Conservation (phyloP, 148 eudicot species). For the Fallopia convolvulus region DNA sequence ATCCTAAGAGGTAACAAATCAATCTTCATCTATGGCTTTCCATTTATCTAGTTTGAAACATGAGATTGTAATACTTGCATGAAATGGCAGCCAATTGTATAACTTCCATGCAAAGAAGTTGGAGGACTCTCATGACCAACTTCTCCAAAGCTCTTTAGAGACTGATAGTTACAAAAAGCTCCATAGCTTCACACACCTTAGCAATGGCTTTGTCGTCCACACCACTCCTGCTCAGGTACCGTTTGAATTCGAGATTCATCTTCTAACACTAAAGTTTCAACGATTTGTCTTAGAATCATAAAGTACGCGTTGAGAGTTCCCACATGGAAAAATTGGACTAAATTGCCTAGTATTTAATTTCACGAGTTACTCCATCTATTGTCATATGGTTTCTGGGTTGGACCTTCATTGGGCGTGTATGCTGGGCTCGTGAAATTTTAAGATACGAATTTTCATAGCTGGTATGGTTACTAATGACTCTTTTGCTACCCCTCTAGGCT, state of each 20-base stretch:
- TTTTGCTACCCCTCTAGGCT: conserved; percentile 24
- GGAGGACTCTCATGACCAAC: conserved; percentile 45
- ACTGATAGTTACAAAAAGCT: conserved; percentile 54
- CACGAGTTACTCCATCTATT: no score
- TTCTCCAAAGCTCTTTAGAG: conserved; percentile 50
- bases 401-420: no score
- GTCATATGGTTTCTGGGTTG: no score
- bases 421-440: no score
- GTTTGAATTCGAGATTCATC: no score
- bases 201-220: conserved; percentile 75
- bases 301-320: no score
- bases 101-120: conserved; percentile 53
- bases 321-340: no score
- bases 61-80: neutral
- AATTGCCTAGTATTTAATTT: no score
- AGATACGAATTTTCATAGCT: no score
- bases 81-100: conserved; percentile 34
- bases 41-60: neutral
- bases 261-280: no score
- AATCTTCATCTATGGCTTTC: neutral
- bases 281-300: neutral
- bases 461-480: no score
- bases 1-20: neutral
- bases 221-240: conserved; percentile 67
- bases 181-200: conserved; percentile 82